These are phyloP conservation scores for Ceratocystis colombiana DNA, from an alignment of 2,329 filamentous ascomycete species.

Conservation along the genomic window DNA sequence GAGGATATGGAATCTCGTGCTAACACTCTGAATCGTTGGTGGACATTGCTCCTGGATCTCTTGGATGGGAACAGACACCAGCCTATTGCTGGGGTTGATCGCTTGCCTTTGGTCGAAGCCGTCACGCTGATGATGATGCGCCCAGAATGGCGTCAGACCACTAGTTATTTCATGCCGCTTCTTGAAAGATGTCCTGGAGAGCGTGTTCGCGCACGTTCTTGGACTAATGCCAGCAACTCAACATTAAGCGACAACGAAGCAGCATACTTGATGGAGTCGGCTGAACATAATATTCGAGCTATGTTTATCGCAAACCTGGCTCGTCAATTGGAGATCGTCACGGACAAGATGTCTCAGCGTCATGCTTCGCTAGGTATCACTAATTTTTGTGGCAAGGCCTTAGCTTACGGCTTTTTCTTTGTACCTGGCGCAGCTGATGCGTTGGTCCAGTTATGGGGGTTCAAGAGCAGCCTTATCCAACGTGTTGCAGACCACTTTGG, in stretches of 20 bases:
- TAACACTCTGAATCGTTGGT: constrained; percentile 81
- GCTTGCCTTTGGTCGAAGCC: constrained; percentile 68
- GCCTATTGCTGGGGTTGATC: constrained; percentile 72
- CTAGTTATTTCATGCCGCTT: constrained; percentile 55
- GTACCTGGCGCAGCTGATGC: constrained; percentile 78
- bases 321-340: constrained; percentile 74
- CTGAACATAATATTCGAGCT: constrained; percentile 78
- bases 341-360: constrained; percentile 76
- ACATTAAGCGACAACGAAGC: constrained; percentile 57
- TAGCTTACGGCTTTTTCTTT: constrained; percentile 88
- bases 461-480: constrained; percentile 57
- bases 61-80: constrained; percentile 55
- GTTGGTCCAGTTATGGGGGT: constrained; percentile 68
- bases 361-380: constrained; percentile 58
- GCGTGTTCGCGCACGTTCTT: constrained; percentile 37
- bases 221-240: constrained; percentile 47
- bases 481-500: constrained; percentile 61
- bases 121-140: constrained; percentile 76
- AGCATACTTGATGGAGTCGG: constrained; percentile 50
- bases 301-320: constrained; percentile 76
- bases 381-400: constrained; percentile 80
- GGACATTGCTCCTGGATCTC: constrained; percentile 71
- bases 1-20: constrained; percentile 75
- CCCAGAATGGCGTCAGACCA: constrained; percentile 72
- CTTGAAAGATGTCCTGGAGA: constrained; percentile 45